These are phyloP conservation scores for Suhomyces sp. DNA, from an alignment of 805 yeast genomes.

Conservation along the genomic window DNA sequence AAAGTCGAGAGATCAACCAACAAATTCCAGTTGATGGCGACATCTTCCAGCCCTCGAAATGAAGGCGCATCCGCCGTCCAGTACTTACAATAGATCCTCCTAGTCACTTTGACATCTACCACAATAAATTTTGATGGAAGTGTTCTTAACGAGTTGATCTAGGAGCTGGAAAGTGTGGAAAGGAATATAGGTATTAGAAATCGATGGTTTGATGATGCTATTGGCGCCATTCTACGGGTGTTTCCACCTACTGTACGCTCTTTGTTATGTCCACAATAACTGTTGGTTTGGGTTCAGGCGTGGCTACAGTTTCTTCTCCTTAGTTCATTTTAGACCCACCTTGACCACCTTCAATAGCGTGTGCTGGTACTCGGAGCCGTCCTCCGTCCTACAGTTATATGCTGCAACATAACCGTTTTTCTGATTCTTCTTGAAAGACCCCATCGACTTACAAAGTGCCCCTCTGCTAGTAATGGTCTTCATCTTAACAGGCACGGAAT, in stretches of 20 bases:
- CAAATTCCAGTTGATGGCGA: conserved; percentile 37
- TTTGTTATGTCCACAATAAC: conserved; percentile 47
- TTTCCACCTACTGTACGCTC: conserved; percentile 32
- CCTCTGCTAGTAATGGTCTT: conserved; percentile 42
- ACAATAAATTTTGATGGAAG: conserved; percentile 32
- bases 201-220: conserved; percentile 25
- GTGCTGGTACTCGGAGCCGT: conserved; percentile 57
- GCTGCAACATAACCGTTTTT: conserved; percentile 39
- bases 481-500: conserved; percentile 41
- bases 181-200: conserved; percentile 31
- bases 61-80: no score
- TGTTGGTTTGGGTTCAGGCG: conserved; percentile 47
- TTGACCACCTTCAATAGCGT: conserved; percentile 44
- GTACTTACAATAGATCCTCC: conserved; percentile 38
- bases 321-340: conserved; percentile 40
- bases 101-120: conserved; percentile 47
- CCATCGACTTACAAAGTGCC: conserved; percentile 50
- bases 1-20: no score
- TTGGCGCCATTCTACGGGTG: conserved; percentile 41
- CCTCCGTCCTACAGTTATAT: conserved; percentile 51
- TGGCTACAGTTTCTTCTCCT: conserved; percentile 47
- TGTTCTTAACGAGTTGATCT: conserved; percentile 51
- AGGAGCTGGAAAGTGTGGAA: conserved; percentile 43
- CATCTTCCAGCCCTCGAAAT: conserved; percentile 35
- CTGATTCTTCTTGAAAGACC: conserved; percentile 54